Conservation (phyloP, 2,329 filamentous ascomycete genomes). For the Tetracladium maxilliforme region DNA sequence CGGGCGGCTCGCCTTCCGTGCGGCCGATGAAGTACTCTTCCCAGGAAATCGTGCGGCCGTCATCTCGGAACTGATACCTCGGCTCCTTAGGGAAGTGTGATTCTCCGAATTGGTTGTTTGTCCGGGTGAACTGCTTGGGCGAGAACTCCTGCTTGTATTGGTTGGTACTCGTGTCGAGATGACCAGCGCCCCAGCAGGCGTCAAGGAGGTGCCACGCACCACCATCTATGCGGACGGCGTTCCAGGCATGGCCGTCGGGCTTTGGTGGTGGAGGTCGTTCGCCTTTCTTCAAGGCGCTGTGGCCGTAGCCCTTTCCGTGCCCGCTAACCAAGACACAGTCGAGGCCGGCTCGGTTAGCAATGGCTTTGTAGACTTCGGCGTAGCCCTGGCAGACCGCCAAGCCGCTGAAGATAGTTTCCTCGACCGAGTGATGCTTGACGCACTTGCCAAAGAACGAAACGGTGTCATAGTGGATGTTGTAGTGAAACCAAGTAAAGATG, state of each 20-base stretch:
- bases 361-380: slow-evolving; percentile 63
- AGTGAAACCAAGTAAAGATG: slow-evolving; percentile 90
- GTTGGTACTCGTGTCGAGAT: slow-evolving; percentile 34
- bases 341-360: slow-evolving; percentile 68
- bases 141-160: slow-evolving; percentile 56
- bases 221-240: slow-evolving; percentile 74
- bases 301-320: slow-evolving; percentile 78
- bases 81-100: slow-evolving; percentile 64
- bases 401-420: slow-evolving; percentile 60
- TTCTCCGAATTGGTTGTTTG: slow-evolving; percentile 69
- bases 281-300: slow-evolving; percentile 45
- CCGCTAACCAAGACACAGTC: slow-evolving; percentile 62
- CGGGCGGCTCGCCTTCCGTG: slow-evolving; percentile 27
- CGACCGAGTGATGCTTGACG: slow-evolving; percentile 52
- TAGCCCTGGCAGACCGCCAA: slow-evolving; percentile 88
- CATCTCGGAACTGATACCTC: slow-evolving; percentile 57
- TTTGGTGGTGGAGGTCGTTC: slow-evolving; percentile 49
- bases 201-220: slow-evolving; percentile 88
- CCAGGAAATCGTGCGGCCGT: slow-evolving; percentile 57
- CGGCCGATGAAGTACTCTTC: slow-evolving; percentile 66
- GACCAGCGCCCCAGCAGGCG: slow-evolving; percentile 82
- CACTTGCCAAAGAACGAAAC: slow-evolving; percentile 62
- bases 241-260: slow-evolving; percentile 71
- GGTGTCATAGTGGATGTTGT: slow-evolving; percentile 81
- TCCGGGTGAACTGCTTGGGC: slow-evolving; percentile 40